Base-by-base conservation (phyloP, 176 grass and related monocot species). In the Hordeum marinum region DNA sequence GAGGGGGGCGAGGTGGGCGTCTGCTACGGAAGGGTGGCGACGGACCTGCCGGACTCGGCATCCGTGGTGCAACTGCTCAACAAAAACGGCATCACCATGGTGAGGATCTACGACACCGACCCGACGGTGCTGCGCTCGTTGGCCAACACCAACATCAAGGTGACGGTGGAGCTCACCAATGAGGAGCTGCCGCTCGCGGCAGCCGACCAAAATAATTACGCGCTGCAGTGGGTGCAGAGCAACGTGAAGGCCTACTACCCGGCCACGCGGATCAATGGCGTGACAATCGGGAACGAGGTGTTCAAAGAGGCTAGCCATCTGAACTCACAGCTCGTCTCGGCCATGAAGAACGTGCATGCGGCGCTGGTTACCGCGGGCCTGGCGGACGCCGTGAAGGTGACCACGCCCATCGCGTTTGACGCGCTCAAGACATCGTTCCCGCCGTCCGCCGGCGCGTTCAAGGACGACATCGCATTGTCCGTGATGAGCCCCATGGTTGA, bases 401-500 rank as follows among this genome's bases (percentile, higher is more conserved):
- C 89, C 27, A 90, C 91, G 3, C 91, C 94, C 12, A 31, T 96
- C 27, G 36, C 84, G 2, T 92, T 93, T 50, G 74, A 45, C 0
- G 89, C 91, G 1, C 40, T 96, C 43, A 76, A 77, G 43, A 18
- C 11, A 6, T 75, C 94, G 35, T 96, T 52, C 74, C 91, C 91
- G 23, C 87, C 94, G 5, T 96, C 94, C 0, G 9, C 43, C 1
- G 91, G 89, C 18, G 65, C 35, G 11, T 96, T 96, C 78, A 63
- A 45, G 18, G 24, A 85, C 1, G 89, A 93, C 43, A 40, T 96
- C 52, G 87, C 94, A 3, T 31, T 93, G 35, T 2, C 78, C 11
- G 91, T 96, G 72, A 91, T 96, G 83, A 63, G 10, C 9, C 94
- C 94, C n/a, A 91, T 96, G 89, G 68, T 96, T 0, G 84, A 88